Percentiles rank a stretch among this genome's conserved stretches.
Conservation (phyloP, 441 rosid genomes). For the Euphorbia schlechtendalii region DNA sequence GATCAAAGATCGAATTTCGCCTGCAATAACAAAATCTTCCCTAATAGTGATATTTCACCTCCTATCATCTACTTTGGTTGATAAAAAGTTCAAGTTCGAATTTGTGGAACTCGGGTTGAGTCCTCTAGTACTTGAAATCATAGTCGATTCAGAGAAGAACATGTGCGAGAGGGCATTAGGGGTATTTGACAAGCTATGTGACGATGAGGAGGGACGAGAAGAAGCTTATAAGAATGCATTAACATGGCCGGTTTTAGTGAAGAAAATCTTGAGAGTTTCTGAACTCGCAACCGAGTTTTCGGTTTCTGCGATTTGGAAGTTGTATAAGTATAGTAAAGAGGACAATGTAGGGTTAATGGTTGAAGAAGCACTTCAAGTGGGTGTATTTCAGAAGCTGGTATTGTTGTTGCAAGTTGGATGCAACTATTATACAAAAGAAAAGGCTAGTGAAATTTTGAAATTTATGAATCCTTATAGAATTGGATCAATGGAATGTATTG, state of each 20-base stretch:
- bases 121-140: constrained; percentile 24
- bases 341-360: constrained; percentile 16
- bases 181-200: constrained; percentile 32
- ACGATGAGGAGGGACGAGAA: constrained; percentile 31
- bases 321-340: constrained; percentile 21
- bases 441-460: constrained; percentile 47
- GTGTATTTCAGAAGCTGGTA: constrained; percentile 52
- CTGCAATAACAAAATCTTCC: constrained; percentile 34
- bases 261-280: constrained; percentile 43
- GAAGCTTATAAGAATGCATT: constrained; percentile 29
- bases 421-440: constrained; percentile 36
- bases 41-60: constrained; percentile 32
- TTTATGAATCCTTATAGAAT: constrained; percentile 46
- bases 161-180: constrained; percentile 33
- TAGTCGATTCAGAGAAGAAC: constrained; percentile 31
- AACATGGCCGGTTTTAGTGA: constrained; percentile 39
- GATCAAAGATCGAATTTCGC: constrained; percentile 29
- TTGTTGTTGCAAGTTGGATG: constrained; percentile 47
- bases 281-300: constrained; percentile 33
- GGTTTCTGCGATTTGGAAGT: constrained; percentile 40
- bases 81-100: constrained; percentile 11
- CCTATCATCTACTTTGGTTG: constrained; percentile 6
- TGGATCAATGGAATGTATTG: constrained; percentile 41
- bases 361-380: constrained; percentile 45
- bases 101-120: constrained; percentile 34